Conservation (phyloP, 176 grass and related monocot species). For the Hordeum marinum region DNA sequence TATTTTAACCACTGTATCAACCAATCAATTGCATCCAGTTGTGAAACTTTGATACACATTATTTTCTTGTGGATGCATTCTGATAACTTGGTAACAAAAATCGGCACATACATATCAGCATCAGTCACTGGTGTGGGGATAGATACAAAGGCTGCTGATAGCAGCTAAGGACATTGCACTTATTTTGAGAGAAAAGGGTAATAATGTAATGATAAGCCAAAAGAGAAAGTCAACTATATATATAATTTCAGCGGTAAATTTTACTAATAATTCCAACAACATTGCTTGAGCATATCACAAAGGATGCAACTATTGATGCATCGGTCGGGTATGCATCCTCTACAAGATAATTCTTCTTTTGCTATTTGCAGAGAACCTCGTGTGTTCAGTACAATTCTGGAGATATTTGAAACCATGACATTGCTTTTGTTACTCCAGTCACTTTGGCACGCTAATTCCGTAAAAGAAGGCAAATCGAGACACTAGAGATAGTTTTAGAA, state of each 20-base stretch:
- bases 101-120: not conserved
- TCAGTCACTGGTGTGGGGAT: not conserved
- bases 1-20: slow-evolving; percentile 6
- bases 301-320: slow-evolving; percentile 5
- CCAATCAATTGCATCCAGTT: slow-evolving; percentile 4
- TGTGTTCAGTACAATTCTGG: slow-evolving; percentile 16
- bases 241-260: slow-evolving; percentile 8
- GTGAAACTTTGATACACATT: slow-evolving; percentile 1
- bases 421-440: not conserved
- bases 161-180: slow-evolving; percentile 1
- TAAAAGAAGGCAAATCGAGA: not conserved
- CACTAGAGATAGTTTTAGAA: not conserved
- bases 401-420: slow-evolving; percentile 7
- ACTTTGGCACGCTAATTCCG: slow-evolving; percentile 13
- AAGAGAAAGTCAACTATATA: slow-evolving; percentile 8
- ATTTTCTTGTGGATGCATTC: slow-evolving; percentile 2
- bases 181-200: not conserved
- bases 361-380: slow-evolving; percentile 8
- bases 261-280: slow-evolving; percentile 7
- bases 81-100: slow-evolving; percentile 9
- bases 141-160: slow-evolving; percentile 8
- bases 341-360: slow-evolving; percentile 18
- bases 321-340: slow-evolving; percentile 4
- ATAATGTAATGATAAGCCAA: not conserved
- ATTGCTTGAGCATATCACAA: slow-evolving; percentile 8